Percentiles rank a stretch among this genome's conserved stretches.
Evolutionary conservation across 805 yeast species (phyloP).

Genomic region (Komagataella mondaviorum): DNA sequence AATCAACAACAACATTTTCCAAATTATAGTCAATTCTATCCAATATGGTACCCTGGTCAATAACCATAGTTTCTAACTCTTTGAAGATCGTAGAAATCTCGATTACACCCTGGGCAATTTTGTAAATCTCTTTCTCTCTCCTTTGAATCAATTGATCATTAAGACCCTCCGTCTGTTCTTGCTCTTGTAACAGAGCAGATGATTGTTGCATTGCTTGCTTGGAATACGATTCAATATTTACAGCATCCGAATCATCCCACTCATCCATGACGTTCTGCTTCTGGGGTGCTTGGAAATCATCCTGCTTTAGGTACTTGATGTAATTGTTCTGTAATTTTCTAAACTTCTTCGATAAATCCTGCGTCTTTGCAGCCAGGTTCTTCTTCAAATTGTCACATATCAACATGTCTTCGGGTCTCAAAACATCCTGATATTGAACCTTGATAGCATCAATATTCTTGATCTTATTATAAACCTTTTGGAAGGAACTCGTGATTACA

Average conservation of each 20-base stretch:
- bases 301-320: constrained; percentile 71
- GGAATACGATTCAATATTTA: constrained; percentile 35
- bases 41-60: constrained; percentile 89
- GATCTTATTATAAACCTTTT: constrained; percentile 63
- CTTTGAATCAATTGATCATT: constrained; percentile 37
- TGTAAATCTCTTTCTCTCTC: constrained; percentile 81
- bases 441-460: constrained; percentile 44
- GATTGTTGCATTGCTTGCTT: constrained; percentile 38
- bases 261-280: constrained; percentile 3
- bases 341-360: constrained; percentile 62
- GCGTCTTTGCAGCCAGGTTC: constrained; percentile 75
- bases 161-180: constrained; percentile 18
- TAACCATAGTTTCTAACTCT: constrained; percentile 82
- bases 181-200: constrained; percentile 14
- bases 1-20: constrained; percentile 63
- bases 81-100: constrained; percentile 89
- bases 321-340: constrained; percentile 83
- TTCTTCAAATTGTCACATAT: constrained; percentile 75
- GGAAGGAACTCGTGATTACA: constrained; percentile 62
- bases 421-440: constrained; percentile 13
- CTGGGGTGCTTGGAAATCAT: constrained; percentile 35
- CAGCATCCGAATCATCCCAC: constrained; percentile 20
- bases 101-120: constrained; percentile 84
- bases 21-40: constrained; percentile 92
- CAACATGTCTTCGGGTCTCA: constrained; percentile 34